Evolutionary conservation across 768 basidiomycete genomes (phyloP), one percentile per base, ranked within the genome.

Genomic region (Leccinum rimulosum): DNA sequence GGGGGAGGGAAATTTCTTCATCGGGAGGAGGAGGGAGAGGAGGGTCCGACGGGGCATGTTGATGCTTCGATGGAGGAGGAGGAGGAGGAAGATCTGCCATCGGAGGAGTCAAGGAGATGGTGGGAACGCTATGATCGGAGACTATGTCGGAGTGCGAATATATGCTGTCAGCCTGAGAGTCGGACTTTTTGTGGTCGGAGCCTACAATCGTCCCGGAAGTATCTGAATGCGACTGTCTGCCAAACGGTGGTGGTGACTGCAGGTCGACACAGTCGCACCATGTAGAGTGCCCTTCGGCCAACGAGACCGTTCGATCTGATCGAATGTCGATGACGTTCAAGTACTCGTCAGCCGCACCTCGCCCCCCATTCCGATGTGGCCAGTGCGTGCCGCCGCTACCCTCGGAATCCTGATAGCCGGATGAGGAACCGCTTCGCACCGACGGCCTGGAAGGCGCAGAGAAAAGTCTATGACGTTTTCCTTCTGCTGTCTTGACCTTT

Each of bases 1-100:
- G 71, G 10, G 73, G 73, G 19, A 85, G 74, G 11, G 76, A 68
- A 10, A 82, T 77, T 48, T 85, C 71, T 25, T 76, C 61, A 0
- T 64, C 56, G 3, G 12, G 40, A n/a, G 40, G 40, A 43, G 9
- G 40, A 9, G 40, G 38, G 0, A 9, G 40, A 3, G 40, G 40
- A 43, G 17, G 1, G 17, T 40, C 38, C 38, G 38, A 40, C 38
- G 38, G 17, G 38, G 17, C 38, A 15, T 4, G 33, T 7, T 62
- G 56, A 3, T 56, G n/a, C 38, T 60, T 55, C 17, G 27, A 59
- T n/a, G 28, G 51, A n/a, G 55, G 51, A 19, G 53, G 30, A 9
- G 60, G 50, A 45, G 50, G 28, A 25, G 55, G 54, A 45, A n/a
- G 40, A 43, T 27, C 17, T 9, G 56, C 12, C 54, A 65, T 71